These are phyloP conservation scores for Podaxis mareebaensis DNA, from an alignment of 768 basidiomycete species.

Conservation along the genomic window DNA sequence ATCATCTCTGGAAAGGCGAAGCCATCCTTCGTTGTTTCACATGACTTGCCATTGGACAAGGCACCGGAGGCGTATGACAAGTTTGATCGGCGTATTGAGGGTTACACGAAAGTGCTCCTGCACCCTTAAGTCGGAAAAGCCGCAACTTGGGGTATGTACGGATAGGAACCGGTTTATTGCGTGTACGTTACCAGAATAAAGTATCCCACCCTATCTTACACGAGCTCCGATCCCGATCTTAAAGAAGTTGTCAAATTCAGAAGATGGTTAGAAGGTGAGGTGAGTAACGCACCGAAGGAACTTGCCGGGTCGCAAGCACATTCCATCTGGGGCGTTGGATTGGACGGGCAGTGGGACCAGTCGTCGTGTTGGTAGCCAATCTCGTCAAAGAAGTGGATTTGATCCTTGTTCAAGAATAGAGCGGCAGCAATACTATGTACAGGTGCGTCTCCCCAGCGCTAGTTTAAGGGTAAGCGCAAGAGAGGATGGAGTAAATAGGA, in stretches of 20 bases:
- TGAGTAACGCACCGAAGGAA: constrained; percentile 55
- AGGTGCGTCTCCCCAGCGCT: constrained; percentile 87
- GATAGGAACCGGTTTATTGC: background rate
- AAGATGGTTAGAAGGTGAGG: background rate
- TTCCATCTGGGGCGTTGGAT: constrained; percentile 42
- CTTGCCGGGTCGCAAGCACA: constrained; percentile 63
- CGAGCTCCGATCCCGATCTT: constrained; percentile 13
- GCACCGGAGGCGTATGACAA: constrained; percentile 53
- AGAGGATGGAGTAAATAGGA: constrained; percentile 25
- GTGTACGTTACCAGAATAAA: constrained; percentile 12
- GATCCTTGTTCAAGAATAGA: constrained; percentile 66
- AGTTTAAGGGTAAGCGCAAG: constrained; percentile 31
- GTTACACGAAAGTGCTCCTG: constrained; percentile 53
- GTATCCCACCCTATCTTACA: constrained; percentile 11
- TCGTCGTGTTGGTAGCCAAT: constrained; percentile 84
- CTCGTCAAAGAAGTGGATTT: constrained; percentile 79
- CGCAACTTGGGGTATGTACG: background rate
- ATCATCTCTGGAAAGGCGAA: constrained; percentile 55
- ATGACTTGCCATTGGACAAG: constrained; percentile 49
- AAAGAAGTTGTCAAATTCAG: background rate
- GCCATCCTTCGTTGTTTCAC: constrained; percentile 56
- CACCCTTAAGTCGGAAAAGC: constrained; percentile 37
- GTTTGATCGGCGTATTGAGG: constrained; percentile 54
- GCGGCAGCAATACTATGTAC: constrained; percentile 84
- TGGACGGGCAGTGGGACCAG: constrained; percentile 69